Base-by-base conservation (phyloP, 306 rosid species). In the Lupinus albus region DNA sequence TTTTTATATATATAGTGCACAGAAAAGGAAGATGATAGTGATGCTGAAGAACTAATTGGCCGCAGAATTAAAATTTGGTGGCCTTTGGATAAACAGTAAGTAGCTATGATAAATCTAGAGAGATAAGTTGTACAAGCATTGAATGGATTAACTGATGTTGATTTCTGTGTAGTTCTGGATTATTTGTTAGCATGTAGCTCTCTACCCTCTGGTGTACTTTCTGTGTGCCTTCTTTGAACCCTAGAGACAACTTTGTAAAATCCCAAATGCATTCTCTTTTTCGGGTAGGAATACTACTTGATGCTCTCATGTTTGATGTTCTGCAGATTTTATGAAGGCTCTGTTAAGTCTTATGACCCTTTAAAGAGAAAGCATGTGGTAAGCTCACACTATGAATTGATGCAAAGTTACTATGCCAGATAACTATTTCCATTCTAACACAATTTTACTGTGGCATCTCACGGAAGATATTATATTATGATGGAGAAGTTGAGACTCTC, bases 21-120 rank as follows among this genome's bases (percentile, higher is more conserved):
- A 54, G 81, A 73, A 67, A 90, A 84, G 84, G 82, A 81, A 57
- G 84, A 68, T 70, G 88, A 80, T 74, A 91, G 33, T 73, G 87
- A 90, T 70, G 61, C 78, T 11, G 99, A 85, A 70, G 87, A 90
- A 76, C 84, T 93, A 76, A 86, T 80, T 50, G 96, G 96, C 72
- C 85, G 94, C 85, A 82, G 91, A 84, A 80, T 93, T 76, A 93
- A 90, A 88, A 86, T 93, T 82, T 93, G 99, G 99, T 93, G 99
- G 99, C 99, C 99, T 76, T 79, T 93, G 84, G 99, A 93, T 80
- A 88, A 86, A 78, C 1, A 64, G 99, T 93, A 72, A 90, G 82
- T 77, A 45, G 52, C 61, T 45, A 7, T 11, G 56, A 33, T 73
- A 41, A 73, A 39, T 56, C 12, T 50, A 14, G 36, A 69, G 41